Conservation (phyloP, 163 green algal species). For the Scenedesmus sp. region DNA sequence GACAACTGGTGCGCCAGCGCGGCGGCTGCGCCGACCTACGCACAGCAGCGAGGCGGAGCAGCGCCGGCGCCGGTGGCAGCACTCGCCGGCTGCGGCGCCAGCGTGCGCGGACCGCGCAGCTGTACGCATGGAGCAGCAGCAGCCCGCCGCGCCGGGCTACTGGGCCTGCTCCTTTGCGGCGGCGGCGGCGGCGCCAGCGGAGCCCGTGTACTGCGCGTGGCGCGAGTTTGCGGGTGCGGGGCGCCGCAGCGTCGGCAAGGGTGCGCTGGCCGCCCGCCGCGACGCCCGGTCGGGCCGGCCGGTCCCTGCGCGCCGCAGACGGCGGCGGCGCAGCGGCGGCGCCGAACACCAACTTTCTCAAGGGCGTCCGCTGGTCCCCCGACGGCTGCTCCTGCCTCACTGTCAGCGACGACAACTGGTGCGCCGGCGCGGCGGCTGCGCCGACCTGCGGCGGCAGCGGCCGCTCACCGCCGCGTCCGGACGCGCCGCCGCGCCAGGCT, state of each 20-base stretch:
- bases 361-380: slow-evolving; percentile 84
- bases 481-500: slow-evolving; percentile 53
- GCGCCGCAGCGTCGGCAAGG: no score
- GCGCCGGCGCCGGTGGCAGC: no score
- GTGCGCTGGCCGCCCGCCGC: no score
- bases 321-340: background rate
- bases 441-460: background rate
- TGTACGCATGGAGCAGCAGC: no score
- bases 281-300: no score
- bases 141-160: no score
- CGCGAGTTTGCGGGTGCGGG: slow-evolving; percentile 1
- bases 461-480: background rate
- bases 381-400: slow-evolving; percentile 83
- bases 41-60: no score
- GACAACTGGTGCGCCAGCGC: slow-evolving; percentile 72
- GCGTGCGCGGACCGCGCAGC: no score
- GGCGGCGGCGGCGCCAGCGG: no score
- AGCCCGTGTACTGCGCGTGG: slow-evolving; percentile 21
- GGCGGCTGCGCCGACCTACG: background rate
- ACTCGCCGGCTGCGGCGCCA: no score
- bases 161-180: no score
- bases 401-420: slow-evolving; percentile 82
- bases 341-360: slow-evolving; percentile 83
- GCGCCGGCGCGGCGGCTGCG: slow-evolving; percentile 16
- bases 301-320: background rate